A percentile compares a stretch with the other conserved stretches of the same genome.
These are phyloP conservation scores for Geotrichum europaeum DNA, from an alignment of 1,139 yeast genomes.

Conservation along the genomic window DNA sequence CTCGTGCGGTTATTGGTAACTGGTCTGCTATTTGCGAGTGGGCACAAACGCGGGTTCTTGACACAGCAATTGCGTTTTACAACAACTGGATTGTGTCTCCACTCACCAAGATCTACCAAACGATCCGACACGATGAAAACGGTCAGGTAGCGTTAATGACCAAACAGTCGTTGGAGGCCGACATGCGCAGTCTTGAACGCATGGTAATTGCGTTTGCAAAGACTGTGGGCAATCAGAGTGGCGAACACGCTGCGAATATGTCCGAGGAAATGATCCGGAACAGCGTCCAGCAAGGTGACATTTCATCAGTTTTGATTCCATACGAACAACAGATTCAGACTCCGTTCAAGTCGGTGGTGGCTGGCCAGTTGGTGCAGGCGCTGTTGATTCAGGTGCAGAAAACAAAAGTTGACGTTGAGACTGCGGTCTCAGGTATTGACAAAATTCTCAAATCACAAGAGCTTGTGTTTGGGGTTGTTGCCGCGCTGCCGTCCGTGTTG, in stretches of 20 bases:
- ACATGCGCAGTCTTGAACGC: constrained; percentile 71
- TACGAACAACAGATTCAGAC: constrained; percentile 70
- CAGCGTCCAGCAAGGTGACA: constrained; percentile 55
- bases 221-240: constrained; percentile 19
- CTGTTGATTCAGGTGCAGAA: constrained; percentile 85
- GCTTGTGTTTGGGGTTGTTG: constrained; percentile 83
- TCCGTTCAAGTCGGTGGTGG: constrained; percentile 57
- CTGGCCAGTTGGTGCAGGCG: constrained; percentile 70
- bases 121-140: constrained; percentile 74
- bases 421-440: constrained; percentile 88
- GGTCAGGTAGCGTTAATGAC: constrained; percentile 71
- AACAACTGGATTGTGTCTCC: constrained; percentile 82
- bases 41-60: constrained; percentile 52
- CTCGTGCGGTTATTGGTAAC: constrained; percentile 44
- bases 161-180: constrained; percentile 71
- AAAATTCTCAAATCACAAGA: constrained; percentile 85
- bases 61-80: constrained; percentile 61
- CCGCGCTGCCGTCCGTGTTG: constrained; percentile 60
- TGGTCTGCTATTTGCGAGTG: constrained; percentile 50
- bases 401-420: constrained; percentile 89
- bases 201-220: constrained; percentile 74
- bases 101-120: constrained; percentile 61
- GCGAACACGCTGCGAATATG: constrained; percentile 23
- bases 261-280: constrained; percentile 27
- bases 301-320: constrained; percentile 69